Base-by-base conservation (phyloP, 1,284 basidiomycete species). In the Austroboletus novae-zelandiae region DNA sequence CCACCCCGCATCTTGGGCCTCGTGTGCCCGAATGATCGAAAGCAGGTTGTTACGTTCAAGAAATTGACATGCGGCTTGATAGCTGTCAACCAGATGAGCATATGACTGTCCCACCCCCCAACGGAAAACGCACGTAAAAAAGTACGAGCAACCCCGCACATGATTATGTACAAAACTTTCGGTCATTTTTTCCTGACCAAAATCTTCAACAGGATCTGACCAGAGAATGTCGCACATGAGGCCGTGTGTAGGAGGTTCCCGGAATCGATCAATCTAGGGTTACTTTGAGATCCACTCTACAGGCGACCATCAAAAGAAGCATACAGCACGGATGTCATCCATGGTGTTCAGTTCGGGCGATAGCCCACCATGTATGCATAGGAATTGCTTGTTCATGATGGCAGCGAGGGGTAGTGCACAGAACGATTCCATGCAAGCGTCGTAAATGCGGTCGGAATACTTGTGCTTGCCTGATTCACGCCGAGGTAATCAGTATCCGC, bases 321-420 rank as follows among this genome's bases (percentile, higher is more conserved):
- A 51, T 53, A 91, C 91, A 20, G 74, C 75, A 40, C 91, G 83
- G 50, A 97, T 81, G 70, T 97, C 94, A 59, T 97, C 94, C 41
- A 97, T 79, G 1, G 93, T 95, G 62, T 91, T 86, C 36, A 97
- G 73, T 65, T 97, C 94, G 0, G 94, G 94, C 0, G 89, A 93
- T 27, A 97, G 78, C 37, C 94, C 94, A 48, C 94, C 94, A 61
- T 97, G 94, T 53, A 97, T 94, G 71, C 94, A 97, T 55, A 97
- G 75, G 73, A 97, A 97, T 70, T 97, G 94, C 72, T 96, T 96
- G 79, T 97, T 97, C 91, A 97, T 95, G 66, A 97, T 74, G 14
- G 94, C 94, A 0, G 94, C 94, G 1, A 97, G 80, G 1, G 94
- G 94, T 3, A 97, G 77, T 4, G 89, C 83, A 70, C 94, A 96